Base-by-base conservation (phyloP, 176 grass and related monocot species). In the Echinochloa phyllopogon region DNA sequence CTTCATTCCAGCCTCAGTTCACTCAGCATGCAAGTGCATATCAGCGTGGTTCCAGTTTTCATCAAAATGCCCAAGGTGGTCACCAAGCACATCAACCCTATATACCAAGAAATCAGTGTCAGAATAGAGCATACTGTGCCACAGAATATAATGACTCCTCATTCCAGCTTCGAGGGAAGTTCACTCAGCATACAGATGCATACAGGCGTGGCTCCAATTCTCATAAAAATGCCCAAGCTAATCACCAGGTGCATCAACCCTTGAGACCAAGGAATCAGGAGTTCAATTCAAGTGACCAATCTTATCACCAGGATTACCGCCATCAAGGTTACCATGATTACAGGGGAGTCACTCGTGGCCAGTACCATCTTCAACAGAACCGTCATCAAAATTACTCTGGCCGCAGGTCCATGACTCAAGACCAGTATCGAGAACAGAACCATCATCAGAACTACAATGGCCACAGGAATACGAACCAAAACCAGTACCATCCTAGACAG, bases 171-270 rank as follows among this genome's bases (percentile, higher is more conserved):
- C 24, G 1, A 43, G 27, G 70, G 59, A 66, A 61, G 27, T 83
- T 61, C 27, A 61, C 49, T 87, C 78, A 59, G 63, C 29, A 77
- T n/a, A 58, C n/a, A 65, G 75, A 74, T 17, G 42, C 69, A 75
- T 10, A 51, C 29, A 75, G 79, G 57, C 56, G 40, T 82, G 61
- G 62, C 64, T 83, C 42, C 33, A 82, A 8, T n/a, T 81, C 29
- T 51, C 53, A 70, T 77, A 61, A n/a, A 60, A n/a, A 61, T 27
- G 51, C 1, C 23, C 33, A 8, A 1, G 21, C n/a, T 59, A 41
- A 87, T 50, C 40, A 65, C 47, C 47, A 57, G 75, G 11, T 33
- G n/a, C 47, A 65, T 81, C 60, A 48, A 76, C 72, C 79, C 21
- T 44, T 62, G 8, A 64, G 76, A 27, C 4, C 76, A 49, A 79